Evolutionary conservation across 2,329 filamentous ascomycete genomes (phyloP), one percentile per base, ranked within the genome.

Genomic region (Akanthomyces muscarius): DNA sequence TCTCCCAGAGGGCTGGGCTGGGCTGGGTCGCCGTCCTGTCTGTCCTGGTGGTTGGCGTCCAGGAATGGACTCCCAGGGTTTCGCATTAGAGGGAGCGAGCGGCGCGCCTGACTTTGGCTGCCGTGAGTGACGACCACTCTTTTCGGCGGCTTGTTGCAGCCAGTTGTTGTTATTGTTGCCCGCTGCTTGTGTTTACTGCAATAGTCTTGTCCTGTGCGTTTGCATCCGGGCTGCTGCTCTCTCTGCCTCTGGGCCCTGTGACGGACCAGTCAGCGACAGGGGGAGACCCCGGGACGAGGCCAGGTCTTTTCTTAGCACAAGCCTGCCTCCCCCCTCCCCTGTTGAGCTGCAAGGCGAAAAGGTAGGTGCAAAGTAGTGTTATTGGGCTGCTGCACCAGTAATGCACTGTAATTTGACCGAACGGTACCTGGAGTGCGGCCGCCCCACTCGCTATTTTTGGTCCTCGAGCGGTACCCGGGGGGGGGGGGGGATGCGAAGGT

Each of bases 321-420:
- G 44, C 41, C 36, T 21, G 5, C 23, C 23, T 55, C 23, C 44
- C 44, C 44, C 13, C 42, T 14, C 45, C 45, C 44, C 45, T 25
- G 45, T 23, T 23, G n/a, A 47, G 45, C 45, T 48, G 45, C 23
- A 18, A 28, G 16, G 48, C 23, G 28, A 36, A 38, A n/a, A 53
- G 21, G 21, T 21, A 21, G 55, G 14, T 14, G 28, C 41, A 14
- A 55, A 11, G 41, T 55, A 30, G 33, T 45, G n/a, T 38, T 59
- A 16, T 59, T 48, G 28, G 33, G 13, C 33, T 41, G 52, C 41
- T 61, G 45, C 21, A 47, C 47, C 48, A 54, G 58, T 23, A 52
- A 54, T 61, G 58, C 58, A 33, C 58, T 61, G 38, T 61, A 61
- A 61, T 61, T 61, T 47, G 48, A 54, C 48, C 58, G 41, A 61